Base-by-base conservation (phyloP, 2,329 filamentous ascomycete species). In the Diplodia seriata region DNA sequence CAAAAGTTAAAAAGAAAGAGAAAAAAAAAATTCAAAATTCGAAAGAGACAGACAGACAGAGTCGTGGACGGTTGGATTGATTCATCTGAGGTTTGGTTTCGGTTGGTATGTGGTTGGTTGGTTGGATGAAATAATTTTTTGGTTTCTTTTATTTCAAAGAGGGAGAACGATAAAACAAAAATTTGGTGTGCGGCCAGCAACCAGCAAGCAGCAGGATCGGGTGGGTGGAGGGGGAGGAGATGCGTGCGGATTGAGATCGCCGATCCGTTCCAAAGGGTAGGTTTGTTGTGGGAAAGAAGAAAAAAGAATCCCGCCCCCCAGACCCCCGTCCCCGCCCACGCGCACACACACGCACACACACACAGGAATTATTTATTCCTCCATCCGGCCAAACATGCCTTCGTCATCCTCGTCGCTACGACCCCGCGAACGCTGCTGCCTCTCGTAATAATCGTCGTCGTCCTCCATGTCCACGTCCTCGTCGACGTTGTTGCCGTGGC, bases 301-400 rank as follows among this genome's bases (percentile, higher is more conserved):
- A 26, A 26, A n/a, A n/a, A n/a, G n/a, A n/a, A n/a, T n/a, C n/a
- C n/a, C n/a, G n/a, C n/a, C n/a, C n/a, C n/a, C n/a, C n/a, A n/a
- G n/a, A n/a, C n/a, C n/a, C n/a, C n/a, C n/a, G n/a, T n/a, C n/a
- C n/a, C n/a, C n/a, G n/a, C n/a, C n/a, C n/a, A n/a, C n/a, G n/a
- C n/a, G n/a, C n/a, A n/a, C n/a, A n/a, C n/a, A n/a, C n/a, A n/a
- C n/a, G n/a, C n/a, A n/a, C 15, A 26, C 49, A 4, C 20, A 29
- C 51, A 50, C 23, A 3, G 33, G 7, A 49, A 23, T n/a, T 49
- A 31, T 47, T 47, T 68, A 79, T 70, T 97, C 93, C 81, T 99
- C 95, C 94, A 98, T 98, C 73, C 89, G 88, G 68, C 94, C 94
- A 83, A 99, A 99, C 74, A 98, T 91, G 76, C 94, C 94, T 72